Evolutionary conservation across 371 early-diverging fungal genomes (phyloP), one percentile per base, ranked within the genome.

Genomic region (Blastocladiella emersonii): DNA sequence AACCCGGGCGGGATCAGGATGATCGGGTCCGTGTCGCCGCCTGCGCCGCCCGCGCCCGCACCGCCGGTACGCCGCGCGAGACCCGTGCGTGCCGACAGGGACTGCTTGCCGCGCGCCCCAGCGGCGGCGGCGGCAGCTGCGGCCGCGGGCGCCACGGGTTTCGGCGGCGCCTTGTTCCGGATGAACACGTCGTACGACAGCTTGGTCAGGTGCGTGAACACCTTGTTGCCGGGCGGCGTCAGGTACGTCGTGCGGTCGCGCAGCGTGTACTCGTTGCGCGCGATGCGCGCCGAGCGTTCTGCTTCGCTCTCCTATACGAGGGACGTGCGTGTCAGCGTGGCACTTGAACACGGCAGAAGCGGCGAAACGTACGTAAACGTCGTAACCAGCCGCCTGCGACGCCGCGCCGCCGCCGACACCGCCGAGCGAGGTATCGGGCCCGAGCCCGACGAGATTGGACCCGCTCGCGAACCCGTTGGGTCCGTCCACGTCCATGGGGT

Each of bases 1-100:
- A 86, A 74, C 25, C 87, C 89, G 0, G 91, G 86, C 17, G 94
- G 94, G 19, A 94, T 87, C 59, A 94, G 84, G 63, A 94, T 92
- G 48, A 92, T 88, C 12, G 93, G 92, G 55, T 83, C 83, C 41
- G 32, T 8, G 63, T 48, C 3, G 30, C 34, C 34, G 43, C 43
- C 35, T 6, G 61, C 35, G 15, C 37, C 37, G 55, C 8, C 12
- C 1, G 57, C 19, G 15, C 19, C 17, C n/a, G 56, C 32, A 41
- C 41, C 41, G 41, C 41, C 41, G 19, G 56, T 34, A 1, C 19
- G 19, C 23, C 19, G 17, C 30, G 56, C 13, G 4, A 56, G 30
- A 10, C 34, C 34, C 25, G 57, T 21, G 5, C 55, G 55, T 8
- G 55, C 5, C 8, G 32, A 34, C 32, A 15, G 15, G 55, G 7